Base-by-base conservation (phyloP, 306 rosid species). In the Lathyrus aphaca region DNA sequence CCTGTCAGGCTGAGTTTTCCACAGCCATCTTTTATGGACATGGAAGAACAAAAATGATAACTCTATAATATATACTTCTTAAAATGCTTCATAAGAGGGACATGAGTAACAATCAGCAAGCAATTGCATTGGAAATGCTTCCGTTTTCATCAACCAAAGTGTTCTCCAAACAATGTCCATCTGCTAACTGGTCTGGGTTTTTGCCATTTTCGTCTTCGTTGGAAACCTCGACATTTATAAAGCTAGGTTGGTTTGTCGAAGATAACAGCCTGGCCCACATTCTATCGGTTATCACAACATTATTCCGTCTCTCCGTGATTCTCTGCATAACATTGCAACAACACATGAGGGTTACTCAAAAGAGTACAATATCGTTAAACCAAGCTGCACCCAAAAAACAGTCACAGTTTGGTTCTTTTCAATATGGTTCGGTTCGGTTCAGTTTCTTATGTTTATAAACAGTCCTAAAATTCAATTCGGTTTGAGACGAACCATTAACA, bases 191-290 rank as follows among this genome's bases (percentile, higher is more conserved):
- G 27, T 74, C 55, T 42, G 58, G 0, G 25, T 79, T 86, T 72
- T 80, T 91, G 30, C 48, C 83, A 50, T 71, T 78, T 49, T 17
- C 78, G 48, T 81, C 97, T 82, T 69, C 89, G 5, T 44, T 25
- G 14, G 60, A 72, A 68, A 74, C 80, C 69, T 78, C 86, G 17
- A 38, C 51, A 17, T 66, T 64, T 87, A 84, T 65, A 73, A 94
- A 94, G 68, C 99, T 91, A 0, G 99, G 99, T 66, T 94, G 97
- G 71, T 94, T 87, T 10, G 99, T 94, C 6, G 99, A 94, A 37
- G 97, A 94, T 65, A 94, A 81, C 48, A 94, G 86, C 89, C 99
- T 81, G 8, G 99, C 99, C 98, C 99, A 94, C 99, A 89, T 91
- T 82, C 95, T 86, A 65, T 91, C 99, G 4, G 97, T 87, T 72